Conservation (phyloP, 495 filamentous ascomycete genomes). For the Pyronema omphalodes region DNA sequence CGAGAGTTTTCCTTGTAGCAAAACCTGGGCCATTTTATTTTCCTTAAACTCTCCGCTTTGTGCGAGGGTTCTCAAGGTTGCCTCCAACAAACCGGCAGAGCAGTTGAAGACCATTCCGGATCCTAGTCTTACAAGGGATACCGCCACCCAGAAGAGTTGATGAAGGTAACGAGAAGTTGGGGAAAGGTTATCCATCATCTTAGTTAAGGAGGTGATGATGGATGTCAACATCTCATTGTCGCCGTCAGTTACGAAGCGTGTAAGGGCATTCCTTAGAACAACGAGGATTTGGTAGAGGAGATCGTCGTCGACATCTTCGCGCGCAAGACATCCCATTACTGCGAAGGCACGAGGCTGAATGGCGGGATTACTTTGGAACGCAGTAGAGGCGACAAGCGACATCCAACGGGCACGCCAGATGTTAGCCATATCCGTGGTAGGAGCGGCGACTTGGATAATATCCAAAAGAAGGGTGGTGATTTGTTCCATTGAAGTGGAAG, state of each 20-base stretch:
- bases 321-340: slow-evolving; percentile 48
- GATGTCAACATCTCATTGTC: slow-evolving; percentile 48
- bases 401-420: slow-evolving; percentile 55
- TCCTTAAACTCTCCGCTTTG: slow-evolving; percentile 37
- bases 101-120: slow-evolving; percentile 41
- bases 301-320: slow-evolving; percentile 50
- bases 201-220: slow-evolving; percentile 43
- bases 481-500: slow-evolving; percentile 24
- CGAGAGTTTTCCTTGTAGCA: slow-evolving; percentile 36
- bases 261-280: slow-evolving; percentile 39
- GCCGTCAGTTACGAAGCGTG: slow-evolving; percentile 38
- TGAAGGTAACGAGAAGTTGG: slow-evolving; percentile 43
- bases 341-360: slow-evolving; percentile 49
- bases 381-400: slow-evolving; percentile 49
- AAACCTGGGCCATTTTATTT: slow-evolving; percentile 36
- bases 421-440: slow-evolving; percentile 42
- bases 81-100: slow-evolving; percentile 41
- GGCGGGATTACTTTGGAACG: slow-evolving; percentile 51
- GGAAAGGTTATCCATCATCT: slow-evolving; percentile 50
- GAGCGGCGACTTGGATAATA: slow-evolving; percentile 41
- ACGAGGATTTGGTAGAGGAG: slow-evolving; percentile 50
- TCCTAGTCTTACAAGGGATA: slow-evolving; percentile 38
- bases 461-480: slow-evolving; percentile 38
- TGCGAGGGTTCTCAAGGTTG: slow-evolving; percentile 40
- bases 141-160: slow-evolving; percentile 51